These are phyloP conservation scores for Malassezia sp. DNA, from an alignment of 1,284 basidiomycete species.

Conservation along the genomic window DNA sequence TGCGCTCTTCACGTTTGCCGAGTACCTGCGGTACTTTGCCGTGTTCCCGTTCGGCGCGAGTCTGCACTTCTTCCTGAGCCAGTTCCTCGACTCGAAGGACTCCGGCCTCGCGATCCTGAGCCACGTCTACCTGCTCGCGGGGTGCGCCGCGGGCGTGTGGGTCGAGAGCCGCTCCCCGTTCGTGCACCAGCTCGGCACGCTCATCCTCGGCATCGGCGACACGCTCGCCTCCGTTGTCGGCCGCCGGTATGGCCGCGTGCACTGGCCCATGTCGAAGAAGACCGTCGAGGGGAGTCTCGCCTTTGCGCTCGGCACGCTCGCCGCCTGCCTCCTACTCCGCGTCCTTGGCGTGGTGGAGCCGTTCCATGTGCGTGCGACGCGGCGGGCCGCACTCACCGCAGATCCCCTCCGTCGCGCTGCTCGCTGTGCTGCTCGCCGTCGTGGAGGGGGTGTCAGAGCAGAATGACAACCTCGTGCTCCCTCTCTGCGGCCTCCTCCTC, in stretches of 20 bases:
- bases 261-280: conserved; percentile 78
- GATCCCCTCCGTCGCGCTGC: conserved; percentile 19
- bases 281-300: conserved; percentile 82
- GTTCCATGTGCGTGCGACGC: conserved; percentile 14
- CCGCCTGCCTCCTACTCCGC: conserved; percentile 61
- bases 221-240: conserved; percentile 86
- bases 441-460: conserved; percentile 42
- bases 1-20: conserved; percentile 41
- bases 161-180: conserved; percentile 56
- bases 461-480: conserved; percentile 44
- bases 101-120: conserved; percentile 88
- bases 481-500: conserved; percentile 34
- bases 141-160: conserved; percentile 87
- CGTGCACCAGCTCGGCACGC: conserved; percentile 69
- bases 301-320: conserved; percentile 63
- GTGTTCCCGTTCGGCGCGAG: conserved; percentile 88
- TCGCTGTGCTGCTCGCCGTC: conserved; percentile 24
- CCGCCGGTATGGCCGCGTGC: conserved; percentile 62
- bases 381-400: too few relatives aligned
- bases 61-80: conserved; percentile 83
- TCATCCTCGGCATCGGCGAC: conserved; percentile 84
- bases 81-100: conserved; percentile 92
- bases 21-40: conserved; percentile 69
- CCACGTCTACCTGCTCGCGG: conserved; percentile 91
- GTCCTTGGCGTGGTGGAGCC: conserved; percentile 51